These are phyloP conservation scores for Paramecium sexaurelia DNA, from an alignment of 73 alveolate species.

Conservation along the genomic window DNA sequence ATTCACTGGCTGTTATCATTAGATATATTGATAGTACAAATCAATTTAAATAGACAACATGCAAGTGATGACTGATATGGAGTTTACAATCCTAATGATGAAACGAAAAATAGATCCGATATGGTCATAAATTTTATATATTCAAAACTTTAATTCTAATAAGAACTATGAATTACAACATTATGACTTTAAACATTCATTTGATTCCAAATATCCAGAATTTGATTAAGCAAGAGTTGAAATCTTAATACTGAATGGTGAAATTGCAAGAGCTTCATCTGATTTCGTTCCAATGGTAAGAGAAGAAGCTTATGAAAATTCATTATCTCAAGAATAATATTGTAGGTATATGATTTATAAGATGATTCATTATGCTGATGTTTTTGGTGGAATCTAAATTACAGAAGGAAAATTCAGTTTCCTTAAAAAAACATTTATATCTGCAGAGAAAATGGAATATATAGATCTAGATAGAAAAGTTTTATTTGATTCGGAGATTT, in stretches of 20 bases:
- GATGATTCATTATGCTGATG: conserved; percentile 36
- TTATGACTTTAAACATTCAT: not conserved
- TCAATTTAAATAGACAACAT: conserved; percentile 19
- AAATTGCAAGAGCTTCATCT: conserved; percentile 32
- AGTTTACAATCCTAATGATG: not conserved
- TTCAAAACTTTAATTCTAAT: not conserved
- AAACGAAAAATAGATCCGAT: conserved; percentile 42
- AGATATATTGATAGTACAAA: conserved; percentile 18
- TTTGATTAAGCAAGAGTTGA: conserved; percentile 24
- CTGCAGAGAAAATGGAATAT: not conserved
- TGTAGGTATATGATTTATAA: conserved; percentile 13
- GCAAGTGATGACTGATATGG: conserved; percentile 8
- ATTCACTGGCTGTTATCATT: not conserved
- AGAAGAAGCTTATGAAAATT: conserved; percentile 39
- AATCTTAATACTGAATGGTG: conserved; percentile 35
- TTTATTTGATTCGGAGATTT: conserved; percentile 32
- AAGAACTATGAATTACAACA: not conserved
- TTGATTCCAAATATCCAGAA: not conserved
- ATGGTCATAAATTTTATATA: conserved; percentile 19
- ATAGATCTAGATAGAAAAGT: not conserved
- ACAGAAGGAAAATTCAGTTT: not conserved
- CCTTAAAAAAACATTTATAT: not conserved
- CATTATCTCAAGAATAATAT: conserved; percentile 14
- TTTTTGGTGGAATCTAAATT: conserved; percentile 16
- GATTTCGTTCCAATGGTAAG: conserved; percentile 1